Base-by-base conservation (phyloP, 2,329 filamentous ascomycete species). In the Hymenoscyphus repandus region DNA sequence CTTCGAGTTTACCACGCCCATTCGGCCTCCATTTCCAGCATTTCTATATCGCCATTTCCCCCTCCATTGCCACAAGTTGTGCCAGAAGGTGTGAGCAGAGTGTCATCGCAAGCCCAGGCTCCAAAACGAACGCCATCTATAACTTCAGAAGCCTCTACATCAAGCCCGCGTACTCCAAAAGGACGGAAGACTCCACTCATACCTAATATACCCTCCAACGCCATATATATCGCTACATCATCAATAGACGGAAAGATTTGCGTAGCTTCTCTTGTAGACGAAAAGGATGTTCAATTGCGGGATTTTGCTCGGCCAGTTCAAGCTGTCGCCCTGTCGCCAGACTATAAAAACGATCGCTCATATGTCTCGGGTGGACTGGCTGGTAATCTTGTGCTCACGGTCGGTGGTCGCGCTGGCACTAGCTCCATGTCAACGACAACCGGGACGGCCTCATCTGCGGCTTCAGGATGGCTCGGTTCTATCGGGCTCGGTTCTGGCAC, bases 231-330 rank as follows among this genome's bases (percentile, higher is more conserved):
- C 58, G 92, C 87, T 1, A 95, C 92, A 1, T 90, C 93, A 0
- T 97, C 93, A 0, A 88, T 95, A 65, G 93, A 99, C 68, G 95
- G 93, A 15, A 92, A 96, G 64, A 89, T 99, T 12, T 97, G 93
- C 62, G 82, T 99, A 1, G 85, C 90, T 52, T 95, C 90, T 1
- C 72, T 99, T 17, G 72, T 93, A 17, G 92, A 99, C 63, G 72
- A 86, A 34, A 95, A 90, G 63, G 93, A 99, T 70, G 90, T 96
- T 2, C 85, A 90, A 51, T 71, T 97, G 27, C 85, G 93, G 27
- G 96, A 96, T 66, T 99, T 97, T 71, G 90, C 89, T 1, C 82
- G 95, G 4, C 95, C 95, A 0, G 83, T 99, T 2, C 90, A 96
- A 64, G 84, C 90, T 5, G 90, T 99, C 1, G 89, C 91, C 0